phyloP scores from a whole-genome alignment of 441 rosid genomes.

The Dalechampia spathulata region DNA sequence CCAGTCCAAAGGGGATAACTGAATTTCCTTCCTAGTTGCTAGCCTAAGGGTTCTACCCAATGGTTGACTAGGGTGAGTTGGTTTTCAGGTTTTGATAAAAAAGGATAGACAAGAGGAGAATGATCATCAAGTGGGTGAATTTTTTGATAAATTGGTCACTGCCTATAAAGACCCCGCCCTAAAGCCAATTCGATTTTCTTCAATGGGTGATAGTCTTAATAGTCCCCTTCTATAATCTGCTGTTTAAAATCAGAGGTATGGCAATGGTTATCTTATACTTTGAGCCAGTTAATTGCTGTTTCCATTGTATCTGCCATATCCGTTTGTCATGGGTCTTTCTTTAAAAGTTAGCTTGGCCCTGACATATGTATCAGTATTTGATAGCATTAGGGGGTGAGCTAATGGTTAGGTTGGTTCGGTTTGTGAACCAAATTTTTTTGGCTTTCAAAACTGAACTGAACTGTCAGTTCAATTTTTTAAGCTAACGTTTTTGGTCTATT shows the following conservation, averaged over 20 bases:
- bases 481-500: too few species aligned
- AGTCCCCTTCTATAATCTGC: constrained; percentile 58
- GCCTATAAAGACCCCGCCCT: constrained; percentile 75
- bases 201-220: constrained; percentile 54
- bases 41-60: too few species aligned
- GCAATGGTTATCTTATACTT: neutral
- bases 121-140: constrained; percentile 48
- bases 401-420: too few species aligned
- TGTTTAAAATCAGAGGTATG: constrained; percentile 26
- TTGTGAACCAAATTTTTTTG: too few species aligned
- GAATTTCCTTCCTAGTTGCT: too few species aligned
- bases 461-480: too few species aligned
- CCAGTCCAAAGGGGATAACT: constrained; percentile 19
- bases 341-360: too few species aligned
- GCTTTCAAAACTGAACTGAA: too few species aligned
- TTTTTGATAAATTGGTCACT: constrained; percentile 43
- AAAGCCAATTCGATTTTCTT: constrained; percentile 30
- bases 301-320: constrained; percentile 4
- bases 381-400: too few species aligned
- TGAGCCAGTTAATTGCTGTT: neutral
- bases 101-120: constrained; percentile 62
- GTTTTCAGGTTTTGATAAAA: constrained; percentile 73
- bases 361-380: too few species aligned
- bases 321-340: too few species aligned
- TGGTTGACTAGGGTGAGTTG: too few species aligned